phyloP scores from a whole-genome alignment of 305 asterid genomes.

The Coffea humblotiana region DNA sequence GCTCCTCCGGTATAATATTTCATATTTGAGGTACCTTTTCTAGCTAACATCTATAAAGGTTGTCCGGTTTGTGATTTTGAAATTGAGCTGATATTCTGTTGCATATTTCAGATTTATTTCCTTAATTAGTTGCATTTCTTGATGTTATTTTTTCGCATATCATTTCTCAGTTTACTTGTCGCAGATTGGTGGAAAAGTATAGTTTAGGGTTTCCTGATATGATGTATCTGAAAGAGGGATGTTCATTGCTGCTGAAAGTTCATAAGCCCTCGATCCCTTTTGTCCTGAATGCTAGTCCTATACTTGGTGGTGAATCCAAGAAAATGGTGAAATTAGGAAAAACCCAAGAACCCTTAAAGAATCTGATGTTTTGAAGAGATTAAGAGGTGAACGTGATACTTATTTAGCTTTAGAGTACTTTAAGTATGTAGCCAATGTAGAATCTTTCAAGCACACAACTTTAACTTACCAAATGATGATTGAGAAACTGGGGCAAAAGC shows the following conservation, averaged over 20 bases:
- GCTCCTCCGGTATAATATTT: too few relatives aligned
- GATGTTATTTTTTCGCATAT: neutral
- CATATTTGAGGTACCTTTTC: too few relatives aligned
- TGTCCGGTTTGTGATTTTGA: neutral
- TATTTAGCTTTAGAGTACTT: slow-evolving; percentile 58
- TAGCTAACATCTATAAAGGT: too few relatives aligned
- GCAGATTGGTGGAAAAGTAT: neutral
- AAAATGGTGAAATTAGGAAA: slow-evolving; percentile 28
- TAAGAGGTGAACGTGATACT: slow-evolving; percentile 51
- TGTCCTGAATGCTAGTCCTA: slow-evolving; percentile 51
- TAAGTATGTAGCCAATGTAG: slow-evolving; percentile 53
- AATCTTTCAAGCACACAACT: slow-evolving; percentile 69
- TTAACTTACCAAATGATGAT: slow-evolving; percentile 73
- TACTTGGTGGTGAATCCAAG: slow-evolving; percentile 25
- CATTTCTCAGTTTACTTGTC: neutral
- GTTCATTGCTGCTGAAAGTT: slow-evolving; percentile 60
- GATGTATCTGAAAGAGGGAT: slow-evolving; percentile 73
- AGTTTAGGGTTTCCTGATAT: neutral
- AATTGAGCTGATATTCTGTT: neutral
- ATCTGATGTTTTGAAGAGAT: slow-evolving; percentile 55
- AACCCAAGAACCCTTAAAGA: slow-evolving; percentile 42
- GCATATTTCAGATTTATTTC: neutral
- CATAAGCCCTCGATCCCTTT: slow-evolving; percentile 62
- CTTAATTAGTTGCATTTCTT: slow-evolving; percentile 1
- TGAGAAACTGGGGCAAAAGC: slow-evolving; percentile 55